Evolutionary conservation across 768 basidiomycete genomes (phyloP).

Genomic region (Coprinopsis marcescibilis): DNA sequence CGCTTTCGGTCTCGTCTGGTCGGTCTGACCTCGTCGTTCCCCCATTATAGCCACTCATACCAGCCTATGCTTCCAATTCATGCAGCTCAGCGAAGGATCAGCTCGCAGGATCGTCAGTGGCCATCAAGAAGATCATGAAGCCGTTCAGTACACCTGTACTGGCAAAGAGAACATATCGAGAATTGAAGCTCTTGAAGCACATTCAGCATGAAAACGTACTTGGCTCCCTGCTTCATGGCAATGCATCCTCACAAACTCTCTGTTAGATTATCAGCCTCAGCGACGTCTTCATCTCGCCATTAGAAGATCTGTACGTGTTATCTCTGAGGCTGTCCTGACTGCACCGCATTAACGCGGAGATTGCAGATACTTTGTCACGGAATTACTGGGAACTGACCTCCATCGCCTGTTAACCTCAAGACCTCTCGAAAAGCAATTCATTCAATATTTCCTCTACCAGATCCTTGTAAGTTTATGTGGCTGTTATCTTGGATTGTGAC

Average conservation of each 20-base stretch:
- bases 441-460: conserved; percentile 99
- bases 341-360: conserved; percentile 5
- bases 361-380: conserved; percentile 94
- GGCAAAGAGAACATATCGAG: conserved; percentile 94
- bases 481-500: neutral
- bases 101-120: conserved; percentile 87
- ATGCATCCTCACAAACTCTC: neutral
- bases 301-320: conserved; percentile 83
- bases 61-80: too few species aligned
- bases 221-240: conserved; percentile 2
- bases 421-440: conserved; percentile 98
- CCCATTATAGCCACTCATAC: conserved; percentile 7
- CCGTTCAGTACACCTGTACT: conserved; percentile 99
- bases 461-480: conserved; percentile 63
- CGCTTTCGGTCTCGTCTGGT: conserved; percentile 99
- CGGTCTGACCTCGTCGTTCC: conserved; percentile 18
- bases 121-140: conserved; percentile 99
- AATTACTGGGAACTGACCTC: conserved; percentile 95
- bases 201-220: conserved; percentile 96
- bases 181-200: conserved; percentile 97
- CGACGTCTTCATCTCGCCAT: conserved; percentile 99
- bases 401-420: conserved; percentile 95
- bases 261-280: conserved; percentile 92
- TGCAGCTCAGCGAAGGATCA: conserved; percentile 90
- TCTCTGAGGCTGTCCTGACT: neutral